Percentiles rank a stretch among this genome's conserved stretches.
These are phyloP conservation scores for Forsythia suspensa DNA, from an alignment of 257 asterid genomes.

Conservation along the genomic window DNA sequence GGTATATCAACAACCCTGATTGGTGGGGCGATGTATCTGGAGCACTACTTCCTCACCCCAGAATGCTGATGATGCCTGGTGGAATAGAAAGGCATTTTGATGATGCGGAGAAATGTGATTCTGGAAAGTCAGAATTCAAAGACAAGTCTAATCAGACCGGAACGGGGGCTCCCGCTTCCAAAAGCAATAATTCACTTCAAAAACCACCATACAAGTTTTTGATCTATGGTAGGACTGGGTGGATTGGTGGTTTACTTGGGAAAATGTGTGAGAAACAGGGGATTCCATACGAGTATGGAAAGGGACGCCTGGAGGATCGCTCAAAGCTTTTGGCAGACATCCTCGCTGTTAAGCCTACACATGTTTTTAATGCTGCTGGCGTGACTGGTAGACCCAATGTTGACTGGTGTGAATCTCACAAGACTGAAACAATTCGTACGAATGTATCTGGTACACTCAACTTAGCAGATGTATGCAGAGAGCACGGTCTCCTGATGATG, in stretches of 20 bases:
- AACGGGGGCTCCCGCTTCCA: conserved; percentile 12
- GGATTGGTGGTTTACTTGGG: conserved; percentile 70
- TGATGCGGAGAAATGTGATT: conserved; percentile 29
- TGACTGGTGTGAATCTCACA: conserved; percentile 70
- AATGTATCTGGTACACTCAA: conserved; percentile 61
- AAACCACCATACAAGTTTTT: conserved; percentile 48
- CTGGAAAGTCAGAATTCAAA: conserved; percentile 11
- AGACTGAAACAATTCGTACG: conserved; percentile 55
- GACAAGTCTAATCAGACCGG: conserved; percentile 15
- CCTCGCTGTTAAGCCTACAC: conserved; percentile 53
- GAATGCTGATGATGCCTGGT: conserved; percentile 71
- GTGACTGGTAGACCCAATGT: conserved; percentile 70
- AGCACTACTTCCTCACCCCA: conserved; percentile 67
- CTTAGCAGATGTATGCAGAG: conserved; percentile 61
- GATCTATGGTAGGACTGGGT: conserved; percentile 63
- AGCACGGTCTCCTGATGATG: conserved; percentile 44
- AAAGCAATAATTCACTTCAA: conserved; percentile 24
- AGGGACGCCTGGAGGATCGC: conserved; percentile 58
- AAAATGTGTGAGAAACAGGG: conserved; percentile 57
- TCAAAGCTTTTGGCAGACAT: conserved; percentile 46
- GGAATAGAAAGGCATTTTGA: conserved; percentile 36
- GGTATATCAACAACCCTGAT: conserved; percentile 58
- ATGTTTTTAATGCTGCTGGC: conserved; percentile 66
- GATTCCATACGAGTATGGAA: conserved; percentile 57
- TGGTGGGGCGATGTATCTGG: conserved; percentile 90